Evolutionary conservation across 1,284 basidiomycete species (phyloP).

Genomic region (Leccinum cinnamomeum): DNA sequence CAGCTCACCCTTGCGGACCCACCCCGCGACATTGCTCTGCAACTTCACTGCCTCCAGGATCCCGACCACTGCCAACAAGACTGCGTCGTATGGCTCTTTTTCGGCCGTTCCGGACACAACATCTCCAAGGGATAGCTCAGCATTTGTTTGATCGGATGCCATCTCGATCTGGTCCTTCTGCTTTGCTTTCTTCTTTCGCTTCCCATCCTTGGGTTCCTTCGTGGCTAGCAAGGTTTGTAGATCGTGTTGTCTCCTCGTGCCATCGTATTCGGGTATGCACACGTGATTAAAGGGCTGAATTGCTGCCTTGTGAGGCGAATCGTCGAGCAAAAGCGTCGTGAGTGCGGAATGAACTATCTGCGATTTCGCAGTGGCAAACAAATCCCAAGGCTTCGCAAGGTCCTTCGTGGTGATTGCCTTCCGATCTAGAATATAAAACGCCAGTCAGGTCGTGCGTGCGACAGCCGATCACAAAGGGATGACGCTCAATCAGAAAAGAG

Average conservation of each 20-base stretch:
- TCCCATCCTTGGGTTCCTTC: conserved; percentile 13
- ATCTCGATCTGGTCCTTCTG: conserved; percentile 1
- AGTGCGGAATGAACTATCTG: conserved; percentile 51
- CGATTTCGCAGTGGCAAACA: conserved; percentile 20
- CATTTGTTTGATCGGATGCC: neutral
- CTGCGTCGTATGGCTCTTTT: conserved; percentile 49
- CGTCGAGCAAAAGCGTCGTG: conserved; percentile 80
- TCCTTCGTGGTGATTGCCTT: conserved; percentile 79
- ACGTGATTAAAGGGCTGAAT: conserved; percentile 83
- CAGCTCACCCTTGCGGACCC: conserved; percentile 62
- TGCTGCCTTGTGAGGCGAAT: conserved; percentile 74
- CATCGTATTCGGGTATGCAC: conserved; percentile 68
- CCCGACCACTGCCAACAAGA: conserved; percentile 70
- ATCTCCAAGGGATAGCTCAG: neutral
- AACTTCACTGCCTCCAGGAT: conserved; percentile 59
- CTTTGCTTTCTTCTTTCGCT: conserved; percentile 11
- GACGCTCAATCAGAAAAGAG: neutral
- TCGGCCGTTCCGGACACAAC: neutral
- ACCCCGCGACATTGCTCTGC: conserved; percentile 66
- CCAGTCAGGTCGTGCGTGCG: conserved; percentile 4
- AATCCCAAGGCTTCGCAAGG: conserved; percentile 68
- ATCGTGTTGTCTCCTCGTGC: conserved; percentile 46
- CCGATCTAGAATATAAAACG: conserved; percentile 40
- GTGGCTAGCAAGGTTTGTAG: conserved; percentile 30
- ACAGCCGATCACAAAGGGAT: neutral